These are phyloP conservation scores for Arthrobotrys iridis DNA, from an alignment of 2,329 filamentous ascomycete species.

Conservation along the genomic window DNA sequence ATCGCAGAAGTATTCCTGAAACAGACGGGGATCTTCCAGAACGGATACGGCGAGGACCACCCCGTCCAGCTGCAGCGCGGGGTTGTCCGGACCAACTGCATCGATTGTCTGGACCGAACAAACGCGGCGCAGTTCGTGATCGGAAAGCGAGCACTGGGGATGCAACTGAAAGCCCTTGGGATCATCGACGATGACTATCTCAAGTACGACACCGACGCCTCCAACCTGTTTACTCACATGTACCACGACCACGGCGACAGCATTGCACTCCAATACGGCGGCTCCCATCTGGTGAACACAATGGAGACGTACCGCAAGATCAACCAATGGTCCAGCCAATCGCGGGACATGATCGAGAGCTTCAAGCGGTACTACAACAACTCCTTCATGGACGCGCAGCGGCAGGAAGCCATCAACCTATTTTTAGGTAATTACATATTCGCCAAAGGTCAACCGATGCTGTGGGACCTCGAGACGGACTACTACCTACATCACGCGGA, in stretches of 20 bases:
- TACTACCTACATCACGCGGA: conserved; percentile 94
- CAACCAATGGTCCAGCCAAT: conserved; percentile 98
- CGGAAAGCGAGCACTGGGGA: conserved; percentile 88
- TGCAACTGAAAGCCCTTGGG: conserved; percentile 90
- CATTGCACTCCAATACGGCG: conserved; percentile 96
- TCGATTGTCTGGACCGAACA: conserved; percentile 95
- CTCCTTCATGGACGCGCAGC: conserved; percentile 95
- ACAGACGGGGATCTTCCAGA: conserved; percentile 93
- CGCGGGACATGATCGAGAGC: conserved; percentile 97
- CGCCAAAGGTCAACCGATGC: conserved; percentile 84
- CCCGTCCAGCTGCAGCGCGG: conserved; percentile 83
- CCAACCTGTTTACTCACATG: conserved; percentile 98
- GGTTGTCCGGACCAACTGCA: conserved; percentile 93
- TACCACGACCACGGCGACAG: conserved; percentile 98
- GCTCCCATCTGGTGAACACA: conserved; percentile 96
- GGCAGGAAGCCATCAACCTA: conserved; percentile 96
- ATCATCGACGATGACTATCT: conserved; percentile 81
- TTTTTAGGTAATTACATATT: conserved; percentile 97
- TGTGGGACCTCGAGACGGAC: conserved; percentile 94
- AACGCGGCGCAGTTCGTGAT: conserved; percentile 99
- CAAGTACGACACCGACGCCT: conserved; percentile 93
- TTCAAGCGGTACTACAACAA: conserved; percentile 99
- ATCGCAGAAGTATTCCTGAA: conserved; percentile 88
- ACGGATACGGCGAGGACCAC: conserved; percentile 77
- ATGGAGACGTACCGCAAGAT: conserved; percentile 99